Conservation (phyloP, 257 asterid genomes). For the Petrea volubilis region DNA sequence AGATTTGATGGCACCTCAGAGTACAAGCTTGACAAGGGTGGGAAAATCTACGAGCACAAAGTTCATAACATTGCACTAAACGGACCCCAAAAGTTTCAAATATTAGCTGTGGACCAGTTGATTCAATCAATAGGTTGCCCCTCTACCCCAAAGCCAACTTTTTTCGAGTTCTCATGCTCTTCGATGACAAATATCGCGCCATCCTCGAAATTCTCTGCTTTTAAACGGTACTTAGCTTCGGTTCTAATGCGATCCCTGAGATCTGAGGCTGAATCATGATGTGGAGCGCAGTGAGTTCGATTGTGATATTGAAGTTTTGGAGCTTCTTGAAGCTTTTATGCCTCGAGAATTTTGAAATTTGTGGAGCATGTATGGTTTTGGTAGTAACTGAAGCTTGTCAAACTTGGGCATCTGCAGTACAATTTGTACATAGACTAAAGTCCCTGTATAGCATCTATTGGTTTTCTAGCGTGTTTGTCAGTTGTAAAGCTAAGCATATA, state of each 20-base stretch:
- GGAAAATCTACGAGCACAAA: conserved; percentile 91
- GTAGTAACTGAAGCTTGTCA: conserved; percentile 20
- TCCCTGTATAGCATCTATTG: conserved; percentile 29
- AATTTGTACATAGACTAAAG: conserved; percentile 21
- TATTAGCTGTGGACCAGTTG: conserved; percentile 64
- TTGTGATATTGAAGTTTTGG: conserved; percentile 19
- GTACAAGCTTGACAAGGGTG: conserved; percentile 92
- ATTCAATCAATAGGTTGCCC: conserved; percentile 67
- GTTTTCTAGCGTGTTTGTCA: background rate
- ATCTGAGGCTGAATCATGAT: conserved; percentile 36
- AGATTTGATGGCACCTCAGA: conserved; percentile 97
- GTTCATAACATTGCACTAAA: conserved; percentile 90
- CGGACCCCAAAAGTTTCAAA: conserved; percentile 74
- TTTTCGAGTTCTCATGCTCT: conserved; percentile 57
- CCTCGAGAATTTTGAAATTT: conserved; percentile 33
- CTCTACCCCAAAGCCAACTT: conserved; percentile 94
- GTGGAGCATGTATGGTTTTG: conserved; percentile 24
- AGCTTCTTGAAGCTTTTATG: conserved; percentile 21
- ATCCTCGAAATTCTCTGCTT: conserved; percentile 34
- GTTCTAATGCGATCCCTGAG: conserved; percentile 31
- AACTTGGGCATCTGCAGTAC: conserved; percentile 8
- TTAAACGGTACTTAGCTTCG: conserved; percentile 46
- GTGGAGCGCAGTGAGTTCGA: conserved; percentile 10
- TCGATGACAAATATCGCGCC: conserved; percentile 32
- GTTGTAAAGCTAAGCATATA: conserved; percentile 8